Base-by-base conservation (phyloP, 805 yeast genomes). In the Candida palmyrensis region DNA sequence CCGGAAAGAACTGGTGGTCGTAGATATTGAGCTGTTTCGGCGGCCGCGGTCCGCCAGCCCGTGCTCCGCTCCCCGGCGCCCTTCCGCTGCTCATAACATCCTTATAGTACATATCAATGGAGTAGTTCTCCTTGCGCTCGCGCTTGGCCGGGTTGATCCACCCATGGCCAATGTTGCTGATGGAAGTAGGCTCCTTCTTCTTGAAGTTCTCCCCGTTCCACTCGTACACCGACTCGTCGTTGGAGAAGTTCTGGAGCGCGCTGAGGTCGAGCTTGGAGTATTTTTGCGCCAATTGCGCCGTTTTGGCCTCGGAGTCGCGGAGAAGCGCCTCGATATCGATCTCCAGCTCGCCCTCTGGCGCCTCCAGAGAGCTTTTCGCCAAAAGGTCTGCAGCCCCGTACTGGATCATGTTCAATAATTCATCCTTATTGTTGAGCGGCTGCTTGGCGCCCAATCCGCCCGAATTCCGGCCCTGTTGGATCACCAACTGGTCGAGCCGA, bases 1-100 rank as follows among this genome's bases (percentile, higher is more conserved):
- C 71, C 1, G 95, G 87, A 55, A 73, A 85, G 48, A 92, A 86
- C 57, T 92, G 98, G 58, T 89, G 96, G 51, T 92, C 96, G 51
- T 82, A 85, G 25, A 86, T 67, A 38, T 77, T 79, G 39, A 84
- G 64, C 47, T 86, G 92, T 50, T 82, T 86, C 23, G 97, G 97
- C 27, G 94, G 85, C 41, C 73, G 75, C 12, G 95, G 92, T 2
- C 81, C 82, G 7, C 73, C 66, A 3, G 79, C 53, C 47, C 83
- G 68, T 29, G 82, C 78, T n/a, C n/a, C n/a, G n/a, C n/a, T n/a
- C n/a, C n/a, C n/a, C n/a, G n/a, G n/a, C n/a, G n/a, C n/a, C n/a
- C n/a, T n/a, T 5, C 90, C 87, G 2, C 87, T 74, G 45, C 79
- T 77, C 47, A 89, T 62, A 7, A 82, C 88, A 50, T 79, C 90